Evolutionary conservation across 2,329 filamentous ascomycete genomes (phyloP), one percentile per base, ranked within the genome.

Genomic region (Aureobasidium sp.): DNA sequence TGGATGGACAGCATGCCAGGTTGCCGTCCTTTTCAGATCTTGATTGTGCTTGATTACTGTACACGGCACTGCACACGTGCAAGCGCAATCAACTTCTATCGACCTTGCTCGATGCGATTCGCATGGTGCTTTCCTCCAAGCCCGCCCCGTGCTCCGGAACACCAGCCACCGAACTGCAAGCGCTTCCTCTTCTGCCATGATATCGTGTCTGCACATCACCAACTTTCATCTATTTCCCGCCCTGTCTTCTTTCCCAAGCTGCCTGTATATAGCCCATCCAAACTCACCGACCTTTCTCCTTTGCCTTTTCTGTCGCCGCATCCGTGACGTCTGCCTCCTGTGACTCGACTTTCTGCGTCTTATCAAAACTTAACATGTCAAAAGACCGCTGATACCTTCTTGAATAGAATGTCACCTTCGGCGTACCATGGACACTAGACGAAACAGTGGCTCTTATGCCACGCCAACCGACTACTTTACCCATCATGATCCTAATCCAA

Each of bases 151-250:
- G 42, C 41, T 58, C 54, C 54, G 30, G 42, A 39, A 47, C 54
- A 42, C 54, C 54, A 58, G 54, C 54, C 54, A 58, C 54, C 54
- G 53, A 57, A 25, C 54, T 58, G 54, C 54, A 57, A 57, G 41
- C 53, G 53, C 53, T 57, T 42, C 27, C 25, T 29, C 39, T 57
- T 45, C 29, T 45, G 53, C 39, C 53, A 57, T 44, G 50, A 42
- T 54, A 54, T 54, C 50, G 50, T 54, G 36, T 42, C 53, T 57
- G 53, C 54, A 58, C 29, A 37, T 39, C 21, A 58, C 30, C 54
- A 21, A 30, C 41, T 48, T 52, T 58, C 42, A 58, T 58, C 54
- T 58, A 48, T 47, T 58, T 47, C 54, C 54, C 32, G 54, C 54
- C 54, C 42, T 58, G 37, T 58, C 42, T 48, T 39, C 54, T 10